Evolutionary conservation across 306 rosid genomes (phyloP).

Genomic region (Ziziphus jujuba): DNA sequence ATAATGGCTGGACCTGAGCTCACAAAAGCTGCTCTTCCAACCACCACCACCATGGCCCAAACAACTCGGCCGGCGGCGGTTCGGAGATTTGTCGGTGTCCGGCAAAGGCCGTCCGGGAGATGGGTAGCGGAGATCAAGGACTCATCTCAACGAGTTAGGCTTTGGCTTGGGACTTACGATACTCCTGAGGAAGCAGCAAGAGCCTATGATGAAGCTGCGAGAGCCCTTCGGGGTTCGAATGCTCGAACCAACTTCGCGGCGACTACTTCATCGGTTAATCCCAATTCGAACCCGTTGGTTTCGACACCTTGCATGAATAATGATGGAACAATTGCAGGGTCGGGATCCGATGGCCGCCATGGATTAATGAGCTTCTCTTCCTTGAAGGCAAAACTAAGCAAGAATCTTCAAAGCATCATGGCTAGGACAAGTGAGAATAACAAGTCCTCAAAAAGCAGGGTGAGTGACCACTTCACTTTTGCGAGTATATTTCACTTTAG

Average conservation of each 20-base stretch:
- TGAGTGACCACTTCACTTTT: constrained; percentile 79
- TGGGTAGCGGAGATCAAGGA: constrained; percentile 98
- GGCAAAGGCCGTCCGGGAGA: constrained; percentile 88
- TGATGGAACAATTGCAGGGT: constrained; percentile 8
- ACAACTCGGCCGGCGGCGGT: constrained; percentile 30
- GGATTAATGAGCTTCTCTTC: constrained; percentile 71
- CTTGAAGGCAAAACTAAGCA: constrained; percentile 71
- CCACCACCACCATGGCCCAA: constrained; percentile 21
- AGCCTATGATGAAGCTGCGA: constrained; percentile 89
- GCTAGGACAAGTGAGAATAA: constrained; percentile 50
- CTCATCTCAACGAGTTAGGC: constrained; percentile 78
- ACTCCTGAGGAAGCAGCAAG: constrained; percentile 88
- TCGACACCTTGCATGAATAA: constrained; percentile 3
- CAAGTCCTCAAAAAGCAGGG: constrained; percentile 69
- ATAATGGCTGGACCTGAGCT: constrained; percentile 58
- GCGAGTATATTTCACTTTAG: constrained; percentile 73
- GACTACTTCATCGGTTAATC: constrained; percentile 12
- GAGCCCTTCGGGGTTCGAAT: constrained; percentile 75
- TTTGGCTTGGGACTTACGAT: constrained; percentile 93
- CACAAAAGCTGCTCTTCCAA: constrained; percentile 33
- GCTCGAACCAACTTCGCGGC: constrained; percentile 75
- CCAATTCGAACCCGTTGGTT: constrained; percentile 18
- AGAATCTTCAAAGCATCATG: constrained; percentile 74
- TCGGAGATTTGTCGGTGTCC: constrained; percentile 72
- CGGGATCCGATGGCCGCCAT: constrained; percentile 27